Evolutionary conservation across 2,329 filamentous ascomycete species (phyloP).

Genomic region (Zymoseptoria brevis): DNA sequence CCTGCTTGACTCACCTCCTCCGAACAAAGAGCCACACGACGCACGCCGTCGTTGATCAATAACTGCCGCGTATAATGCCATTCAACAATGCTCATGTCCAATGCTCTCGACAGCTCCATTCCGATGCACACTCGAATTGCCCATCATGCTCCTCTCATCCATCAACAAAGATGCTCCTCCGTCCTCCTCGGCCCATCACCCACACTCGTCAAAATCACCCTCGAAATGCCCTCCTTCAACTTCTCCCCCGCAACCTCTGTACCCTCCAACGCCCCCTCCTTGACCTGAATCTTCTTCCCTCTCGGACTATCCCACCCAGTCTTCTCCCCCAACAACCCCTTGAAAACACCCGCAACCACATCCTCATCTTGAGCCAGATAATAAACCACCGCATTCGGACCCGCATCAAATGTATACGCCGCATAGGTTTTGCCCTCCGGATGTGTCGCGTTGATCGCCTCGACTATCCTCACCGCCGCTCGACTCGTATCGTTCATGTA

Average conservation of each 20-base stretch:
- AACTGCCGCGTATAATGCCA: too few relatives aligned
- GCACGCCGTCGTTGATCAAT: too few relatives aligned
- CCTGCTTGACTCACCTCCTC: too few relatives aligned
- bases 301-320: slow-evolving; percentile 61
- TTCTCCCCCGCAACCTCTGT: slow-evolving; percentile 51
- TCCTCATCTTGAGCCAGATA: slow-evolving; percentile 73
- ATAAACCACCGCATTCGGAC: slow-evolving; percentile 94
- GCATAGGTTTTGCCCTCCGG: slow-evolving; percentile 67
- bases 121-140: too few relatives aligned
- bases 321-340: slow-evolving; percentile 54
- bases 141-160: too few relatives aligned
- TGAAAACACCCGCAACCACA: slow-evolving; percentile 69
- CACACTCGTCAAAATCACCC: slow-evolving; percentile 85
- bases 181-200: slow-evolving; percentile 81
- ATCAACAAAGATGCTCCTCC: slow-evolving; percentile 45
- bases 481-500: slow-evolving; percentile 94
- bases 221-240: slow-evolving; percentile 71
- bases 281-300: slow-evolving; percentile 46
- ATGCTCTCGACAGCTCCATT: too few relatives aligned
- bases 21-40: too few relatives aligned
- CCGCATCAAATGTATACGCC: slow-evolving; percentile 95
- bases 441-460: slow-evolving; percentile 68
- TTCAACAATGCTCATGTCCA: too few relatives aligned
- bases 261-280: slow-evolving; percentile 46
- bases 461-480: slow-evolving; percentile 79